Evolutionary conservation across 345 rosid species (phyloP).

Genomic region (Populus tremula): DNA sequence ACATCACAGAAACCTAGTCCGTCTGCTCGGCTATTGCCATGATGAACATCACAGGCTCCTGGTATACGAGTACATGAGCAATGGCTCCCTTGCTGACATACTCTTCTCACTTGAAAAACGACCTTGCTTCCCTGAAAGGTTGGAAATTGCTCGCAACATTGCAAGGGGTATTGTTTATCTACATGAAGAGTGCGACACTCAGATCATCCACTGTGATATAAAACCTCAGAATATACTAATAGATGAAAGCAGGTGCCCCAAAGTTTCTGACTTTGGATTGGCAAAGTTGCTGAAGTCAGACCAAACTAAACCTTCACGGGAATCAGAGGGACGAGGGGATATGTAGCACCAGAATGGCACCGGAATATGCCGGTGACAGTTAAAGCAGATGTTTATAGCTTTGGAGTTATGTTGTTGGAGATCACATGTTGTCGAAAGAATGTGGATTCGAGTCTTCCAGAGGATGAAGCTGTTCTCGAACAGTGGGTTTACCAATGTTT

Average conservation of each 20-base stretch:
- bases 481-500: slow-evolving; percentile 25
- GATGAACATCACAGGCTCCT: slow-evolving; percentile 24
- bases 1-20: slow-evolving; percentile 30
- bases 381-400: slow-evolving; percentile 40
- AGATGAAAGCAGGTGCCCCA: slow-evolving; percentile 18
- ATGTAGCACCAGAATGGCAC: slow-evolving; percentile 35
- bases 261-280: slow-evolving; percentile 32
- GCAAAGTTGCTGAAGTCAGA: slow-evolving; percentile 35
- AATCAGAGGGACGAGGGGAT: slow-evolving; percentile 29
- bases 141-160: slow-evolving; percentile 23
- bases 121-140: slow-evolving; percentile 17
- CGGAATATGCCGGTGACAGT: slow-evolving; percentile 23
- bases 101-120: slow-evolving; percentile 18
- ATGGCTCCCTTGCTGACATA: slow-evolving; percentile 27
- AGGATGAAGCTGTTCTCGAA: slow-evolving; percentile 19
- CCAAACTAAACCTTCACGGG: slow-evolving; percentile 24
- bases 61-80: slow-evolving; percentile 33
- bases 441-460: slow-evolving; percentile 2
- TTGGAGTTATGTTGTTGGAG: slow-evolving; percentile 31
- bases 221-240: slow-evolving; percentile 30
- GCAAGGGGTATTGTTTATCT: slow-evolving; percentile 29
- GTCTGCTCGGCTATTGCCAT: slow-evolving; percentile 26
- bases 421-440: slow-evolving; percentile 17
- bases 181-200: slow-evolving; percentile 30
- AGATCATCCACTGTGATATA: slow-evolving; percentile 36